These are phyloP conservation scores for Calocybe indica DNA, from an alignment of 768 basidiomycete genomes.

Conservation along the genomic window DNA sequence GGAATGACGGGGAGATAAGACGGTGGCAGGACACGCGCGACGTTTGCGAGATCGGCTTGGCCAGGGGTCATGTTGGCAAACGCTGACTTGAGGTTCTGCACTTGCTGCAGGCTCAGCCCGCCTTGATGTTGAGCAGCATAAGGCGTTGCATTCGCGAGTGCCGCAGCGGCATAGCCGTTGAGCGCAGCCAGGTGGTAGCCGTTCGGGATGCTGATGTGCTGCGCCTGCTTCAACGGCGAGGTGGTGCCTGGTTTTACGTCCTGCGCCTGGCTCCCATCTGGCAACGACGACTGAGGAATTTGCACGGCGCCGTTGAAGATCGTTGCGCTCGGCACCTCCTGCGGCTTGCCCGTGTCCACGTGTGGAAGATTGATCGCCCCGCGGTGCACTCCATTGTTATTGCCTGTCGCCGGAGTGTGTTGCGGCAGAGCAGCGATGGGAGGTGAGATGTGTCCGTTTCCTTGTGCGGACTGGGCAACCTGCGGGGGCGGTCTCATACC, in stretches of 20 bases:
- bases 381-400: conserved; percentile 31
- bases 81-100: conserved; percentile 11
- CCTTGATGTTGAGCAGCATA: conserved; percentile 6
- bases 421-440: conserved; percentile 28
- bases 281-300: conserved; percentile 21
- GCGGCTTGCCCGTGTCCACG: conserved; percentile 33
- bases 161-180: not conserved
- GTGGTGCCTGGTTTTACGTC: conserved; percentile 17
- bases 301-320: conserved; percentile 26
- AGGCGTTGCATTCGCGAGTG: not conserved
- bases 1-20: conserved; percentile 14
- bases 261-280: conserved; percentile 13
- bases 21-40: conserved; percentile 31
- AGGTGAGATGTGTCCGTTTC: conserved; percentile 13
- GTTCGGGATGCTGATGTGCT: conserved; percentile 8
- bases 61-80: conserved; percentile 12
- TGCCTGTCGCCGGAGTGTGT: conserved; percentile 26
- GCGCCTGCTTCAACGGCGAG: conserved; percentile 28
- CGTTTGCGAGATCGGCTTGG: conserved; percentile 32
- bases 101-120: conserved; percentile 10
- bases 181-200: not conserved
- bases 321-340: conserved; percentile 19
- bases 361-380: conserved; percentile 43
- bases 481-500: conserved; percentile 44
- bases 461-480: conserved; percentile 14